A percentile compares a stretch with the other conserved stretches of the same genome.
These are phyloP conservation scores for Diaporthe eres DNA, from an alignment of 2,329 filamentous ascomycete species.

Conservation along the genomic window DNA sequence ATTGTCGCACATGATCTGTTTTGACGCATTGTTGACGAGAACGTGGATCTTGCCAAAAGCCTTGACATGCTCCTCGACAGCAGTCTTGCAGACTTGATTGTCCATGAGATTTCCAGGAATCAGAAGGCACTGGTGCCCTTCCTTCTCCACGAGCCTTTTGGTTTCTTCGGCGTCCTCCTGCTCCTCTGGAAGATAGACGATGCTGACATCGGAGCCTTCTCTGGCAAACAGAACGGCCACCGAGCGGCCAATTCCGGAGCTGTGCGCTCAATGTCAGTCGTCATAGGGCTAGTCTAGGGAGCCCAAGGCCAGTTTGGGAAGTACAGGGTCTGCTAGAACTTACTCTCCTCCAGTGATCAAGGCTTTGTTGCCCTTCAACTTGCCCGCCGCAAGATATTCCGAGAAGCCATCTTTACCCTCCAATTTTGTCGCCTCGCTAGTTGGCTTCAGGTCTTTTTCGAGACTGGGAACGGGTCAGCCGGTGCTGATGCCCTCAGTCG, in stretches of 20 bases:
- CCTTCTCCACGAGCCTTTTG: constrained; percentile 65
- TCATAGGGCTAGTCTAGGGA: background rate
- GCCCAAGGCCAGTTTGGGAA: background rate
- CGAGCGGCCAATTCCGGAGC: constrained; percentile 68
- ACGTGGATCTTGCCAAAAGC: constrained; percentile 62
- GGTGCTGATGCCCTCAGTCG: too few relatives aligned
- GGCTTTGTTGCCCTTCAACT: constrained; percentile 64
- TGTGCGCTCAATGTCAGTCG: constrained; percentile 42
- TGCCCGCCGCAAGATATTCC: constrained; percentile 61
- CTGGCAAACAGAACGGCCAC: constrained; percentile 69
- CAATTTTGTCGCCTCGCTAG: constrained; percentile 57
- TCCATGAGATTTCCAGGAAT: constrained; percentile 64
- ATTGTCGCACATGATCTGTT: constrained; percentile 67
- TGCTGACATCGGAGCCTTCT: constrained; percentile 70
- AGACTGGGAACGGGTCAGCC: constrained; percentile 44
- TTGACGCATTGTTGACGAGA: constrained; percentile 72
- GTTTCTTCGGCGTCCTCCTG: constrained; percentile 69
- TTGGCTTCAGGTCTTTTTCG: constrained; percentile 56
- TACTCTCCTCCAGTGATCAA: constrained; percentile 71
- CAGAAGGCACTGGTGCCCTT: constrained; percentile 62
- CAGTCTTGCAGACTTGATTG: constrained; percentile 63
- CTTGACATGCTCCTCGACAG: constrained; percentile 67
- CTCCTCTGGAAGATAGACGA: constrained; percentile 69
- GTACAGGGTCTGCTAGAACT: constrained; percentile 42
- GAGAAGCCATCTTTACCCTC: constrained; percentile 55